phyloP scores from a whole-genome alignment of 75 land plant genomes.

The Adiantum capillusveneris region DNA sequence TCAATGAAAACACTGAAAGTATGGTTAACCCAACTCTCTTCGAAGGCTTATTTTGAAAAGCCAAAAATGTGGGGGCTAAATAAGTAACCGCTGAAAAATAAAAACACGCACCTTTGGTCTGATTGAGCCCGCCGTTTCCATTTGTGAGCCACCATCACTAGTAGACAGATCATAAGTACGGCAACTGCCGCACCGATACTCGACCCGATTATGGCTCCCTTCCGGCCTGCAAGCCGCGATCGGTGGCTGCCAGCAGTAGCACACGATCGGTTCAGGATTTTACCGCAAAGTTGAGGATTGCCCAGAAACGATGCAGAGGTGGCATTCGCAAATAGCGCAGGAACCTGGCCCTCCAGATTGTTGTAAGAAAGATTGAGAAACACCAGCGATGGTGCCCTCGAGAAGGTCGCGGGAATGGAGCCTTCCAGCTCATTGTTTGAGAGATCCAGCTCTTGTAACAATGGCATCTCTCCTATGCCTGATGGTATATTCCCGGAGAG shows the following conservation, averaged over 20 bases:
- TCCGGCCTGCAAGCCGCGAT: too few species aligned
- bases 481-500: conserved; percentile 42
- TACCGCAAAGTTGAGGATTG: conserved; percentile 57
- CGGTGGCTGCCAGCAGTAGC: not conserved
- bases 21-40: too few species aligned
- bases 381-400: not conserved
- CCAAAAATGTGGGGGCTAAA: too few species aligned
- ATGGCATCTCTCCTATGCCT: conserved; percentile 28
- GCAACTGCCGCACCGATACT: too few species aligned
- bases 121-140: too few species aligned
- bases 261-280: not conserved
- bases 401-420: conserved; percentile 13
- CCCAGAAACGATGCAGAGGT: conserved; percentile 24
- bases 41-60: too few species aligned
- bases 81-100: too few species aligned
- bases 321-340: conserved; percentile 19
- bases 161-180: too few species aligned
- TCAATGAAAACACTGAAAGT: too few species aligned
- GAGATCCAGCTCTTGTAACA: conserved; percentile 33
- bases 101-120: too few species aligned
- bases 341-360: conserved; percentile 39
- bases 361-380: conserved; percentile 32
- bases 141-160: too few species aligned
- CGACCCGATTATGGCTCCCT: too few species aligned
- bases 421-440: conserved; percentile 39